These are phyloP conservation scores for Vitis hybrid DNA, from an alignment of 177 flowering plant genomes.

Conservation along the genomic window DNA sequence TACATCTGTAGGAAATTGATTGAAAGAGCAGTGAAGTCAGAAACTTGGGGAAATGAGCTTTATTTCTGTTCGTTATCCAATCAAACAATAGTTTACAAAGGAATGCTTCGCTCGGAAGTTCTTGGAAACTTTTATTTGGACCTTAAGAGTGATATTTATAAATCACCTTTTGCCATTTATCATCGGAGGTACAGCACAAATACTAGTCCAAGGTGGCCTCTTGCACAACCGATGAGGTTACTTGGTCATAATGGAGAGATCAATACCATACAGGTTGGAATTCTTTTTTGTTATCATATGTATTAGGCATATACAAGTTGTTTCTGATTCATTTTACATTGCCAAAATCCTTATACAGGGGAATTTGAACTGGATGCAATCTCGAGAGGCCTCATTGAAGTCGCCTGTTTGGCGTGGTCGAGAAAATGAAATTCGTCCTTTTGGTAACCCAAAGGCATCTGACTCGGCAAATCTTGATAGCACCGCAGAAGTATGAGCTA, in stretches of 20 bases:
- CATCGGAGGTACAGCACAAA: conserved; percentile 98
- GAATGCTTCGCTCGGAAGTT: conserved; percentile 98
- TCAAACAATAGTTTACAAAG: conserved; percentile 97
- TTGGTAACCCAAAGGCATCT: conserved; percentile 90
- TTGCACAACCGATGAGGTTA: conserved; percentile 98
- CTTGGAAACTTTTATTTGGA: conserved; percentile 86
- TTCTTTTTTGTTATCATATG: conserved; percentile 1
- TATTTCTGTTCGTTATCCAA: conserved; percentile 95
- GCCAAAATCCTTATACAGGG: conserved; percentile 52
- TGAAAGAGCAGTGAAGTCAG: conserved; percentile 62
- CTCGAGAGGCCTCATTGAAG: conserved; percentile 85
- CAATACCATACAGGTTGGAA: conserved; percentile 87
- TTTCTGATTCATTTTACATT: conserved; percentile 6
- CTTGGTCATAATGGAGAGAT: conserved; percentile 99
- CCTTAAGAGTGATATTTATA: conserved; percentile 79
- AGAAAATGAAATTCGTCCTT: conserved; percentile 96
- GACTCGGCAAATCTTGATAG: conserved; percentile 99
- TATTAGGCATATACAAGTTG: conserved; percentile 7
- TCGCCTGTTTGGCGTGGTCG: conserved; percentile 98
- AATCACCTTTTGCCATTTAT: conserved; percentile 90
- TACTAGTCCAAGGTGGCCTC: conserved; percentile 99
- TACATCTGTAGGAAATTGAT: conserved; percentile 89
- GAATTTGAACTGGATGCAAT: conserved; percentile 99
- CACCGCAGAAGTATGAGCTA: conserved; percentile 81
- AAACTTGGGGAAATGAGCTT: conserved; percentile 85